Percentiles rank a stretch among this genome's conserved stretches.
phyloP scores from a whole-genome alignment of 176 grass and related monocot species.

The Dendrocalamus sinicus region DNA sequence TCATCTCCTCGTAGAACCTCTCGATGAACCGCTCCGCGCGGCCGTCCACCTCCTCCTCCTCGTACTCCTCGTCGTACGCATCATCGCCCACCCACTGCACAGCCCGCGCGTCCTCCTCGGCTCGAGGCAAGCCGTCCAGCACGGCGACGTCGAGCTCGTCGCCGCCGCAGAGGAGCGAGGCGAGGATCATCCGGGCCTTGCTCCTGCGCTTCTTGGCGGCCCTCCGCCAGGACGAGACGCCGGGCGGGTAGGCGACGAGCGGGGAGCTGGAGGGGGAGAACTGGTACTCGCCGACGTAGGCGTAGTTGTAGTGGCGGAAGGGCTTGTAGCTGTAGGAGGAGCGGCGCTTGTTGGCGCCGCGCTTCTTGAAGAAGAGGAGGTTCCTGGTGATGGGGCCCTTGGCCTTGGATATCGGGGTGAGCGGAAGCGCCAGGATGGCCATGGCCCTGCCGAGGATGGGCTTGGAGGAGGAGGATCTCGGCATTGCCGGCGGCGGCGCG shows the following conservation, averaged over 20 bases:
- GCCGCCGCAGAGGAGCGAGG: constrained; percentile 58
- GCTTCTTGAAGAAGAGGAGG: constrained; percentile 72
- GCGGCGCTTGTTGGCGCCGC: constrained; percentile 32
- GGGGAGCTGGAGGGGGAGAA: constrained; percentile 80
- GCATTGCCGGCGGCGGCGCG: constrained; percentile 28
- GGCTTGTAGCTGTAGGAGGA: constrained; percentile 46
- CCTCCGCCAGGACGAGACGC: constrained; percentile 42
- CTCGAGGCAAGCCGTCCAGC: constrained; percentile 32
- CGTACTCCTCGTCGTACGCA: neutral
- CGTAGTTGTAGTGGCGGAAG: constrained; percentile 74
- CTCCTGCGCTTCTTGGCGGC: constrained; percentile 36
- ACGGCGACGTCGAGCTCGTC: constrained; percentile 44
- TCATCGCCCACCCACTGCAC: constrained; percentile 12
- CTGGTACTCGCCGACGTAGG: constrained; percentile 80
- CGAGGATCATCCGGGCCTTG: constrained; percentile 45
- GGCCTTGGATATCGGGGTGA: constrained; percentile 58
- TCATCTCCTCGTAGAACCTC: constrained; percentile 83
- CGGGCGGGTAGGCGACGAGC: constrained; percentile 51
- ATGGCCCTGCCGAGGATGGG: constrained; percentile 60
- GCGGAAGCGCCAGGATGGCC: constrained; percentile 55
- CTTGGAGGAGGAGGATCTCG: constrained; percentile 30
- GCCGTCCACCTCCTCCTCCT: constrained; percentile 62
- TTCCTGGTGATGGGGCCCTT: constrained; percentile 34
- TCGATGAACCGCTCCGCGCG: constrained; percentile 88
- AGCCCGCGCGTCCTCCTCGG: constrained; percentile 10